A percentile compares a stretch with the other conserved stretches of the same genome.
These are phyloP conservation scores for Cytospora chrysosperma DNA, from an alignment of 2,329 filamentous ascomycete genomes.

Conservation along the genomic window DNA sequence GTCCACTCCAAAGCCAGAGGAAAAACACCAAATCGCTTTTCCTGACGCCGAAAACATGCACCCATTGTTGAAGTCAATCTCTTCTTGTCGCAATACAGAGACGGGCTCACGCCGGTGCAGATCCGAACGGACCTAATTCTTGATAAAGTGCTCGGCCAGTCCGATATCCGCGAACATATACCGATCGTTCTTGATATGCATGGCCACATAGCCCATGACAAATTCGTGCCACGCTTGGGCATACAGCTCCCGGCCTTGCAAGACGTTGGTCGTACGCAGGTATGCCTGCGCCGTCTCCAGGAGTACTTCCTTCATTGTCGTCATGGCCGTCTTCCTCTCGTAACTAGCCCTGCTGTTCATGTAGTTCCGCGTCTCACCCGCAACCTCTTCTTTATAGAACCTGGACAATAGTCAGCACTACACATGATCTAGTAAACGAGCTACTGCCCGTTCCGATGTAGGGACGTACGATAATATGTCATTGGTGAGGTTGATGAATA, in stretches of 20 bases:
- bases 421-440: not conserved
- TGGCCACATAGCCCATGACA: conserved; percentile 30
- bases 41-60: not conserved
- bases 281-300: conserved; percentile 24
- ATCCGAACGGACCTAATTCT: not conserved
- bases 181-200: conserved; percentile 23
- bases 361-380: conserved; percentile 31
- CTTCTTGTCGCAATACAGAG: too few relatives aligned
- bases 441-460: not conserved
- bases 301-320: conserved; percentile 4
- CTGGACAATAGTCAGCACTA: conserved; percentile 12
- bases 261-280: conserved; percentile 25
- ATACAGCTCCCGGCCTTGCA: conserved; percentile 27
- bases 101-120: not conserved
- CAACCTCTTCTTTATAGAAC: conserved; percentile 34
- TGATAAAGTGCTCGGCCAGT: conserved; percentile 10
- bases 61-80: too few relatives aligned
- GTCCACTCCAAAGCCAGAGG: not conserved
- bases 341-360: conserved; percentile 28
- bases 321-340: conserved; percentile 4
- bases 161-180: conserved; percentile 24
- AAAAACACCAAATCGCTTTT: not conserved
- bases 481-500: conserved; percentile 31
- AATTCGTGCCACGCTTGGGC: conserved; percentile 28
- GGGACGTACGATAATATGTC: conserved; percentile 32